Evolutionary conservation across 345 rosid species (phyloP), one percentile per base, ranked within the genome.

Genomic region (Melaleuca quinquenervia): DNA sequence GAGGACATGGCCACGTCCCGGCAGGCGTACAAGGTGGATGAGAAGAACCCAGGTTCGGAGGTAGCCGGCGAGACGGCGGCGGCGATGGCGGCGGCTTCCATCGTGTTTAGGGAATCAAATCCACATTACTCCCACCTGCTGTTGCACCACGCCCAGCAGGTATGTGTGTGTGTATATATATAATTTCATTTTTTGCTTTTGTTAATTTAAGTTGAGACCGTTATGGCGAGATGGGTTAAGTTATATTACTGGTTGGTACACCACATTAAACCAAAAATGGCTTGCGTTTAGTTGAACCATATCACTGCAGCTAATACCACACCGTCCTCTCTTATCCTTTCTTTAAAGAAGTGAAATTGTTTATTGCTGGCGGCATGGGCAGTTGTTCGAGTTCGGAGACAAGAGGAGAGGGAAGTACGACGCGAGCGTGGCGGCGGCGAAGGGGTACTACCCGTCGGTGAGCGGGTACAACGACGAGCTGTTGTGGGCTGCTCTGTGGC

Each of bases 1-100:
- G 98, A 97, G 89, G 99, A 97, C 91, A 97, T 96, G 99, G 93
- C 95, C 11, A 96, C 98, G 0, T 90, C 96, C 1, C 84, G 98
- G 52, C 93, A 64, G 51, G 99, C 95, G 12, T 94, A 91, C 87
- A 95, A 91, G 84, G 91, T 97, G 50, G 98, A 97, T 10, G 89
- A 92, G 84, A 88, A 89, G 12, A 94, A 92, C 87, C 98, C 98
- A 0, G 99, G 98, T 6, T 96, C 99, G 0, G 99, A 97, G 8
- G 91, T 96, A 1, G 95, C 95, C 0, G 94, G 94, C 0, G 98
- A 97, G 88, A 96, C 97, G 0, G 98, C 98, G 0, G 98, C 98
- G 26, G 97, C 98, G 0, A 88, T 97, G 95, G 98, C 98, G 20
- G 94, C 97, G 3, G 96, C 98, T 1, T 94, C 99, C 0, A 92